A percentile compares a stretch with the other conserved stretches of the same genome.
phyloP scores from a whole-genome alignment of 192 early-diverging fungal species.

The Backusella tuberculispora region DNA sequence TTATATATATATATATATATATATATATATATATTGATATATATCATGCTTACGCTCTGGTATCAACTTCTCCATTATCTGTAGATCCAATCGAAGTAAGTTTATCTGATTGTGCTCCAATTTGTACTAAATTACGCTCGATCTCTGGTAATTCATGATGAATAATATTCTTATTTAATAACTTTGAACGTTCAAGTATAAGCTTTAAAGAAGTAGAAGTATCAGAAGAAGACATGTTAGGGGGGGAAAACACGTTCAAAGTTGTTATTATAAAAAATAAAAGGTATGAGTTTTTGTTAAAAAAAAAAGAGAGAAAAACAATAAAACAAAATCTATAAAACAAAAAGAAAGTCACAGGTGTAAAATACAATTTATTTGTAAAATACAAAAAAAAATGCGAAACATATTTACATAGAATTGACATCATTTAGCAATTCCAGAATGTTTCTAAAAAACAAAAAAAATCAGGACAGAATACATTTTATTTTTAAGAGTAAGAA shows the following conservation, averaged over 20 bases:
- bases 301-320: no score
- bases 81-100: slow-evolving; percentile 50
- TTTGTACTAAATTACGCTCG: slow-evolving; percentile 86
- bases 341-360: no score
- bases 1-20: no score
- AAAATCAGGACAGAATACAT: no score
- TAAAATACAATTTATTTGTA: no score
- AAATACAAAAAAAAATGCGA: no score
- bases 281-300: background rate
- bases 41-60: slow-evolving; percentile 50
- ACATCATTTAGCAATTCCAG: no score
- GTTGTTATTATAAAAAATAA: background rate
- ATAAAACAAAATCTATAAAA: no score
- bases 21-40: background rate
- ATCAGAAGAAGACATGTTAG: background rate
- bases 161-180: slow-evolving; percentile 74
- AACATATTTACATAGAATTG: no score
- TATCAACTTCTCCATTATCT: slow-evolving; percentile 45
- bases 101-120: slow-evolving; percentile 83
- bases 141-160: slow-evolving; percentile 72
- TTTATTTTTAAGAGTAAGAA: no score
- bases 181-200: slow-evolving; percentile 77
- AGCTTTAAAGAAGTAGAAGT: slow-evolving; percentile 30
- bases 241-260: background rate
- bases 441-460: no score